phyloP scores from a whole-genome alignment of 208 protist species.

The Wallacemonas sp. region DNA sequence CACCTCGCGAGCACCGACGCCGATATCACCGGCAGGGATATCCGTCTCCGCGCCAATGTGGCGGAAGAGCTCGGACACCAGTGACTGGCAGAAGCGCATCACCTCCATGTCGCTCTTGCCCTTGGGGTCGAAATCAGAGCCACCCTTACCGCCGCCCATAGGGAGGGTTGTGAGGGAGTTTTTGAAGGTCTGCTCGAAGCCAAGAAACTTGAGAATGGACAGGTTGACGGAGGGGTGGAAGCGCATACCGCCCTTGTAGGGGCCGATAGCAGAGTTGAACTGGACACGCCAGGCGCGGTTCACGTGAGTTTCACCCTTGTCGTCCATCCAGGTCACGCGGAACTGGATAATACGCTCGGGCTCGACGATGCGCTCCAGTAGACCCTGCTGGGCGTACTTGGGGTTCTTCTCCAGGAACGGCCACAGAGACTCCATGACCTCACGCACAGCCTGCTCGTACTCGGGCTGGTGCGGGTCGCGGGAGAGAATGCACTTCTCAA shows the following conservation, averaged over 20 bases:
- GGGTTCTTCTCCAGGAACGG: slow-evolving; percentile 85
- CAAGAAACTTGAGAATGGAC: slow-evolving; percentile 94
- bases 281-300: slow-evolving; percentile 94
- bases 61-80: slow-evolving; percentile 86
- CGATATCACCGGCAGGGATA: slow-evolving; percentile 95
- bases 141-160: slow-evolving; percentile 94
- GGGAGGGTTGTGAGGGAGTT: slow-evolving; percentile 93
- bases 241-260: slow-evolving; percentile 94
- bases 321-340: slow-evolving; percentile 93
- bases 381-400: slow-evolving; percentile 55
- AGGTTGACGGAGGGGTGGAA: slow-evolving; percentile 89
- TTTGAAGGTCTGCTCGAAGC: slow-evolving; percentile 96
- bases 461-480: slow-evolving; percentile 86
- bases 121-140: slow-evolving; percentile 94
- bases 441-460: slow-evolving; percentile 87
- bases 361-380: slow-evolving; percentile 89
- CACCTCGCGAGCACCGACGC: slow-evolving; percentile 91
- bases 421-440: slow-evolving; percentile 84
- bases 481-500: slow-evolving; percentile 37
- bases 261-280: slow-evolving; percentile 93
- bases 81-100: slow-evolving; percentile 94
- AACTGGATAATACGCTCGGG: slow-evolving; percentile 91
- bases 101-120: slow-evolving; percentile 92
- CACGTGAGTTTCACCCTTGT: slow-evolving; percentile 78
- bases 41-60: slow-evolving; percentile 93